phyloP scores from a whole-genome alignment of 2,329 filamentous ascomycete genomes.

The Pleomassaria siparia region DNA sequence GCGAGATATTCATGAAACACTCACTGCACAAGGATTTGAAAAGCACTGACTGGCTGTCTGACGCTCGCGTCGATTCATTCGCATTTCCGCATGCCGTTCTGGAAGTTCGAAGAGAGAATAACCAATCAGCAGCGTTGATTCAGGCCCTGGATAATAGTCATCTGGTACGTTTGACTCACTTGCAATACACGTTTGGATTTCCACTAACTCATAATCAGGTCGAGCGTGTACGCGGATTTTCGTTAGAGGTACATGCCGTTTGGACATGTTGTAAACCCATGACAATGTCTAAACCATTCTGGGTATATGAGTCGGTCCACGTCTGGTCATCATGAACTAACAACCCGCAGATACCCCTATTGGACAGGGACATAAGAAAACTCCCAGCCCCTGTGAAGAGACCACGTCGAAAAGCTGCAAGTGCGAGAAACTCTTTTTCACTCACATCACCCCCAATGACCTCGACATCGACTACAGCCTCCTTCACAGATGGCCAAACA shows the following conservation, averaged over 20 bases:
- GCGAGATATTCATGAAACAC: constrained; percentile 46
- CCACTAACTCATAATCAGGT: constrained; percentile 37
- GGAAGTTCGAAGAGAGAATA: constrained; percentile 53
- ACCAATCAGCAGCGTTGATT: constrained; percentile 41
- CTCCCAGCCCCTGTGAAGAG: constrained; percentile 45
- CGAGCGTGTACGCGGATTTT: constrained; percentile 57
- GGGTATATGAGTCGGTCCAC: constrained; percentile 36
- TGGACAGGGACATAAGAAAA: constrained; percentile 56
- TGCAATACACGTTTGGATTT: constrained; percentile 2
- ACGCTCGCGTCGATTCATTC: constrained; percentile 22
- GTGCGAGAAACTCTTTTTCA: constrained; percentile 23
- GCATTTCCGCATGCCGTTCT: constrained; percentile 56
- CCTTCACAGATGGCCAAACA: constrained; percentile 31
- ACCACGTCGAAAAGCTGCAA: constrained; percentile 29
- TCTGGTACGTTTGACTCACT: constrained; percentile 38
- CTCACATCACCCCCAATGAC: constrained; percentile 33
- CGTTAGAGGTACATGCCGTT: constrained; percentile 55
- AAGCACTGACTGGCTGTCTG: constrained; percentile 34
- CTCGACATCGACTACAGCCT: constrained; percentile 40
- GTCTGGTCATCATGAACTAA: constrained; percentile 8
- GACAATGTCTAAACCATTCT: constrained; percentile 51
- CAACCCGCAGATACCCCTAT: constrained; percentile 38
- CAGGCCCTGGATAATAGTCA: constrained; percentile 50
- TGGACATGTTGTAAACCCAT: constrained; percentile 50
- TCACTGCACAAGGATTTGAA: constrained; percentile 27